These are phyloP conservation scores for Aspergillus incahuasiensis DNA, from an alignment of 495 filamentous ascomycete genomes.

Conservation along the genomic window DNA sequence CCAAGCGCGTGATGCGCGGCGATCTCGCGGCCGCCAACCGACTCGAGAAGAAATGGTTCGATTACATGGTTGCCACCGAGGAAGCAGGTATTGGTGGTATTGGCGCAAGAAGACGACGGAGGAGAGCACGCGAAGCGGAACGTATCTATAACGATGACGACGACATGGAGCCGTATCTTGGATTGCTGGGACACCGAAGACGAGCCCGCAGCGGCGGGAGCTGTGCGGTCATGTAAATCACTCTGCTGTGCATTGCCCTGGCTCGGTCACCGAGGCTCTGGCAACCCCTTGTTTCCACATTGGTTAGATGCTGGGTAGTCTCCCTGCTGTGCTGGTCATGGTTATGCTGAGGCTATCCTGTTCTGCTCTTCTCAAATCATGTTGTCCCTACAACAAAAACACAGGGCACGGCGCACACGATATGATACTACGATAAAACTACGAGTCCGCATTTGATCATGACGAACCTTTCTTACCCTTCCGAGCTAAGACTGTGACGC, in stretches of 20 bases:
- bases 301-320: neutral
- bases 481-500: neutral
- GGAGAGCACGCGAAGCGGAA: conserved; percentile 73
- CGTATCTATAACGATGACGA: conserved; percentile 69
- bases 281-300: conserved; percentile 5
- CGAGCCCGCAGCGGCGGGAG: conserved; percentile 50
- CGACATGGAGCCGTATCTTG: conserved; percentile 50
- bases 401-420: neutral
- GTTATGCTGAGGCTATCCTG: conserved; percentile 7
- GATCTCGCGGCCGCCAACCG: conserved; percentile 64
- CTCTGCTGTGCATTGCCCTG: neutral
- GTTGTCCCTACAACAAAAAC: too few relatives aligned
- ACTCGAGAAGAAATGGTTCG: conserved; percentile 86
- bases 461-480: conserved; percentile 1
- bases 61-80: conserved; percentile 88
- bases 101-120: conserved; percentile 59
- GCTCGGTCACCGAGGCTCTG: conserved; percentile 13
- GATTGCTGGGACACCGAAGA: conserved; percentile 32
- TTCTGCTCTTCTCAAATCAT: neutral
- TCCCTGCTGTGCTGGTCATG: conserved; percentile 15
- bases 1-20: conserved; percentile 71
- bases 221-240: conserved; percentile 49
- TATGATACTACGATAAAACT: conserved; percentile 13
- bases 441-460: neutral
- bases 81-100: conserved; percentile 72